Evolutionary conservation across 1,284 basidiomycete genomes (phyloP), one percentile per base, ranked within the genome.

Genomic region (Tremellales sp.): DNA sequence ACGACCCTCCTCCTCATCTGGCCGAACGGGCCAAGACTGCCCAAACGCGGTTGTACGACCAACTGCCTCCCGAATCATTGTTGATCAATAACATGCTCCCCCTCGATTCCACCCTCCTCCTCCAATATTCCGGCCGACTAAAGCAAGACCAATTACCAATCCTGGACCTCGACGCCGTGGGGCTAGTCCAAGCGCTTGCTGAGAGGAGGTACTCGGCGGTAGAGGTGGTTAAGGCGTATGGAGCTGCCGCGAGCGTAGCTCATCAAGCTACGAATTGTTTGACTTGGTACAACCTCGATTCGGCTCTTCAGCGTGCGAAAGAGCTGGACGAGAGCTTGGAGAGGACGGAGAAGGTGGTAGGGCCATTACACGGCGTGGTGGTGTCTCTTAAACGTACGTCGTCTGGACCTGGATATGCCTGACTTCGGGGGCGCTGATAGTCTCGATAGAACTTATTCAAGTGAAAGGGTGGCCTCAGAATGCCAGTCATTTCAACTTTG

Each of bases 251-350:
- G 0, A 53, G 54, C 0, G 22, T 60, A 4, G 61, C 57, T 4
- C 65, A 68, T 39, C 52, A 58, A 36, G 53, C 51, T 77, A 82
- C 80, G 0, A 85, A 85, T 54, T 85, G 84, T 62, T 67, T 87
- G 37, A 85, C 84, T 3, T 84, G 85, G 57, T 81, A 84, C 8
- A 84, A 84, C 55, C 74, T 82, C 40, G 80, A 82, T 0, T 77
- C 79, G n/a, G 84, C 82, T 0, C 70, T 85, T 12, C 73, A 69
- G 27, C 74, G 80, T 17, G 85, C 85, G 3, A 71, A 65, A 36
- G 74, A 80, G 60, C 75, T 84, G 4, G 85, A 87, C 55, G 77
- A 74, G 2, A 71, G 81, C 57, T 64, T 84, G 17, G 75, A 74
- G 41, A 62, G 62, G 40, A 79, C 74, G 0, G 79, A 78, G 13